Conservation (phyloP, 208 protist genomes). For the Strigomonas culicis region DNA sequence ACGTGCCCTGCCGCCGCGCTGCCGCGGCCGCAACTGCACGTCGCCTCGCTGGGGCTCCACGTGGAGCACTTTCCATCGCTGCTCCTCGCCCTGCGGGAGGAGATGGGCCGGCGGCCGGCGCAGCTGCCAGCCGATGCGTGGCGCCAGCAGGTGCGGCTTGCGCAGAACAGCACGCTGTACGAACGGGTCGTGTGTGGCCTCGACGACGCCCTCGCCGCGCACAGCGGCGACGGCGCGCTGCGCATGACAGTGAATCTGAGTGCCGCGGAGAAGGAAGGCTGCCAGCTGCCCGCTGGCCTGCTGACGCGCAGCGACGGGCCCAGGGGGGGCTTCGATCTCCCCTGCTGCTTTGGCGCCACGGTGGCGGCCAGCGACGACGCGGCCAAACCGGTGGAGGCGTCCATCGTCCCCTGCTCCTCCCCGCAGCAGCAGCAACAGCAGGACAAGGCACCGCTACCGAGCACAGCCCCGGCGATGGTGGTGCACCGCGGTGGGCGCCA, state of each 20-base stretch:
- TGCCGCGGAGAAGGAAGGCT: slow-evolving; percentile 13
- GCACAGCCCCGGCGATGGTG: too few relatives aligned
- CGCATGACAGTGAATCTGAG: slow-evolving; percentile 18
- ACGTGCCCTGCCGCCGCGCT: neutral
- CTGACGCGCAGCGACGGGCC: neutral
- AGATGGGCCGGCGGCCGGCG: neutral
- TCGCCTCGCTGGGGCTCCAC: slow-evolving; percentile 67
- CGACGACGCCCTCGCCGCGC: neutral
- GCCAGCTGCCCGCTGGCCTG: slow-evolving; percentile 10
- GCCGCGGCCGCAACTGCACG: slow-evolving; percentile 9
- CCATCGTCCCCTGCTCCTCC: too few relatives aligned
- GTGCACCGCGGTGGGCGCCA: too few relatives aligned
- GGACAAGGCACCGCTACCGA: too few relatives aligned
- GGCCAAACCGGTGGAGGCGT: neutral
- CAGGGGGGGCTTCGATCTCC: neutral
- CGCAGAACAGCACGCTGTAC: slow-evolving; percentile 13
- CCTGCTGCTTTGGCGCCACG: neutral
- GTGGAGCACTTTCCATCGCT: slow-evolving; percentile 67
- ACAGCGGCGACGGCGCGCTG: neutral
- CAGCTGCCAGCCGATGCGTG: neutral
- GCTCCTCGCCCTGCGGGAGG: slow-evolving; percentile 37
- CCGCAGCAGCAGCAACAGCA: too few relatives aligned
- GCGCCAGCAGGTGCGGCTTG: neutral
- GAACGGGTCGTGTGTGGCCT: neutral
- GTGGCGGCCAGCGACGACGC: too few relatives aligned